phyloP scores from a whole-genome alignment of 495 filamentous ascomycete species.

The Neurospora discreta region DNA sequence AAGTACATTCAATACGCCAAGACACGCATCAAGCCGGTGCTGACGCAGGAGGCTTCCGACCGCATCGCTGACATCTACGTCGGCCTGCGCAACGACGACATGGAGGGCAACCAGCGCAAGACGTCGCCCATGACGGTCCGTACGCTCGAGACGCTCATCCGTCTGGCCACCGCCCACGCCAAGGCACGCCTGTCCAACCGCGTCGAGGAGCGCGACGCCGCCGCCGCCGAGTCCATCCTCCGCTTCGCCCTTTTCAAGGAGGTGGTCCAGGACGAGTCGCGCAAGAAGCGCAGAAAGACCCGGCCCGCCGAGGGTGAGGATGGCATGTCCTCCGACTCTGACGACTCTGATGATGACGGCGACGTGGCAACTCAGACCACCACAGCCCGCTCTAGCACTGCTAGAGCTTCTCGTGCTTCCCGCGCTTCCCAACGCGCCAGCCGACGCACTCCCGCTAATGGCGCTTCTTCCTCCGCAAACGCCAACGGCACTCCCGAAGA shows the following conservation, averaged over 20 bases:
- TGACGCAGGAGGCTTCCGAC: slow-evolving; percentile 88
- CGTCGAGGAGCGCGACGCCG: slow-evolving; percentile 87
- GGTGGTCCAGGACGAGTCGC: slow-evolving; percentile 76
- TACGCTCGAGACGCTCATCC: slow-evolving; percentile 95
- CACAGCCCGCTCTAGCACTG: slow-evolving; percentile 9
- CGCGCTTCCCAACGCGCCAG: slow-evolving; percentile 15
- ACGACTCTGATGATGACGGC: slow-evolving; percentile 25
- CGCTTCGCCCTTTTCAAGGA: slow-evolving; percentile 98
- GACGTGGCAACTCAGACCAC: slow-evolving; percentile 23
- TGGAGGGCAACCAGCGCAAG: slow-evolving; percentile 85
- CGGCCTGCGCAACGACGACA: slow-evolving; percentile 86
- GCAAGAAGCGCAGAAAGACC: slow-evolving; percentile 56
- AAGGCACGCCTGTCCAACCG: slow-evolving; percentile 83
- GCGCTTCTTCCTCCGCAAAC: not conserved
- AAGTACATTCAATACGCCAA: slow-evolving; percentile 99
- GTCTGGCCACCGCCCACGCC: slow-evolving; percentile 90
- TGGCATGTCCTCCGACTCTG: slow-evolving; percentile 12
- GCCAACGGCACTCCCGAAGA: slow-evolving; percentile 8
- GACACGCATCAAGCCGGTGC: slow-evolving; percentile 74
- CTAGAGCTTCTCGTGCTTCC: slow-evolving; percentile 17
- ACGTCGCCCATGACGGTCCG: slow-evolving; percentile 94
- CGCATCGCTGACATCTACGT: slow-evolving; percentile 91
- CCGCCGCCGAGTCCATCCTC: slow-evolving; percentile 80
- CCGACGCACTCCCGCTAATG: slow-evolving; percentile 9
- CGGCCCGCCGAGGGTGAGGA: slow-evolving; percentile 27